Evolutionary conservation across 768 basidiomycete species (phyloP).

Genomic region (Xerocomus spinulosus): DNA sequence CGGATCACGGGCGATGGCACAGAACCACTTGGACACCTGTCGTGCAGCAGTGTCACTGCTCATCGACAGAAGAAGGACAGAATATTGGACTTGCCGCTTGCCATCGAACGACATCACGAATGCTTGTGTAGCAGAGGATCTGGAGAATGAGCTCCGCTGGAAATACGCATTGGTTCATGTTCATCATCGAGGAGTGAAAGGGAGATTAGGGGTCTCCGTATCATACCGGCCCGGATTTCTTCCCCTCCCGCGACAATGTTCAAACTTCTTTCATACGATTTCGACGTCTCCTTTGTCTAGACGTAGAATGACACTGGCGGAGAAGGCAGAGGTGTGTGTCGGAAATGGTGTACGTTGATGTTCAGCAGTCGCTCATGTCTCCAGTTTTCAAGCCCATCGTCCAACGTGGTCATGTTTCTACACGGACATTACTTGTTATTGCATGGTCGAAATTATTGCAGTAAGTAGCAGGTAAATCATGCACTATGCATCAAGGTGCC

Average conservation of each 20-base stretch:
- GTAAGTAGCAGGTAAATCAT: no score
- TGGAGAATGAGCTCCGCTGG: not conserved
- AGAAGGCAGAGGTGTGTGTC: constrained; percentile 53
- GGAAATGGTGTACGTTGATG: constrained; percentile 52
- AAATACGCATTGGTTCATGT: not conserved
- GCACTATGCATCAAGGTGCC: no score
- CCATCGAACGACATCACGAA: constrained; percentile 3
- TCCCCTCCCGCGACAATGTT: no score
- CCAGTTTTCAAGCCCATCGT: constrained; percentile 46
- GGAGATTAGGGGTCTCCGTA: no score
- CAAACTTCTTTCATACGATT: no score
- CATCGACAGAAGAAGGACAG: not conserved
- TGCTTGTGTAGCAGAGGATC: not conserved
- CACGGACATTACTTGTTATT: no score
- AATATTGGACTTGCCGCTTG: not conserved
- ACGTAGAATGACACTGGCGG: no score
- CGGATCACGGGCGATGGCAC: not conserved
- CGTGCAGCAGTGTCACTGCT: no score
- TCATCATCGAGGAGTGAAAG: not conserved
- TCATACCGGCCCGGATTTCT: no score
- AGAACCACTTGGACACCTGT: not conserved
- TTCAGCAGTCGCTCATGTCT: no score
- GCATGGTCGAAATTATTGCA: no score
- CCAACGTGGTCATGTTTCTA: constrained; percentile 50
- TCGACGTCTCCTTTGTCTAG: no score